Evolutionary conservation across 108 stramenopile species (phyloP).

Genomic region (Chaetoceros tenuissimus): DNA sequence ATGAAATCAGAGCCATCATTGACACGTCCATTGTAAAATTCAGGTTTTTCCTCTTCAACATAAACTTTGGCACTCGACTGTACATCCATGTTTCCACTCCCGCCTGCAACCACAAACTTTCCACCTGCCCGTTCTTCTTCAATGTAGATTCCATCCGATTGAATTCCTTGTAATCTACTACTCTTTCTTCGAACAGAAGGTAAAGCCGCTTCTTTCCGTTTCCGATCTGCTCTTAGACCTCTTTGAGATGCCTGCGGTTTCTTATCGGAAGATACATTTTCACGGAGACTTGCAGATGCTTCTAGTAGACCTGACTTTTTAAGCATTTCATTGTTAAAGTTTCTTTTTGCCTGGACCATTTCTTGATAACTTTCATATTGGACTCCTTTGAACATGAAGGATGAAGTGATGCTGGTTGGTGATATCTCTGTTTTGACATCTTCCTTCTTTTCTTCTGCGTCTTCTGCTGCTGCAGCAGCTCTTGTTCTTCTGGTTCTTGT

Average conservation of each 20-base stretch:
- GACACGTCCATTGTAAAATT: constrained; percentile 42
- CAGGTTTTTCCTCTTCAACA: constrained; percentile 1
- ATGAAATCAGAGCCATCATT: constrained; percentile 66
- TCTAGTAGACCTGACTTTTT: constrained; percentile 42
- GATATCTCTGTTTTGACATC: constrained; percentile 3
- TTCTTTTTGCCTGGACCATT: constrained; percentile 74
- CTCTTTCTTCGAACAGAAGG: constrained; percentile 29
- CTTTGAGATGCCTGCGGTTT: neutral
- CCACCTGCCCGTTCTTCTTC: constrained; percentile 28
- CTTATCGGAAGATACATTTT: neutral
- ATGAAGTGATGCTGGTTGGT: neutral
- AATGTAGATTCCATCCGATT: constrained; percentile 32
- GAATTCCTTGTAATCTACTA: constrained; percentile 31
- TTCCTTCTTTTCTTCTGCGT: constrained; percentile 5
- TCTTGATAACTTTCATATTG: constrained; percentile 51
- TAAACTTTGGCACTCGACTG: neutral
- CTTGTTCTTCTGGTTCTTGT: neutral
- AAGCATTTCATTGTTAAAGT: constrained; percentile 50
- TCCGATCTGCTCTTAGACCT: constrained; percentile 11
- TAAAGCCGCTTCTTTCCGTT: neutral
- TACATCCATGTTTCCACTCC: neutral
- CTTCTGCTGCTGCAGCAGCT: neutral
- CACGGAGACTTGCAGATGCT: constrained; percentile 18
- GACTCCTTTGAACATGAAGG: constrained; percentile 44
- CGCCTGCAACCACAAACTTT: neutral